These are phyloP conservation scores for Alloteropsis semialata DNA, from an alignment of 176 grass and related monocot species.

Conservation along the genomic window DNA sequence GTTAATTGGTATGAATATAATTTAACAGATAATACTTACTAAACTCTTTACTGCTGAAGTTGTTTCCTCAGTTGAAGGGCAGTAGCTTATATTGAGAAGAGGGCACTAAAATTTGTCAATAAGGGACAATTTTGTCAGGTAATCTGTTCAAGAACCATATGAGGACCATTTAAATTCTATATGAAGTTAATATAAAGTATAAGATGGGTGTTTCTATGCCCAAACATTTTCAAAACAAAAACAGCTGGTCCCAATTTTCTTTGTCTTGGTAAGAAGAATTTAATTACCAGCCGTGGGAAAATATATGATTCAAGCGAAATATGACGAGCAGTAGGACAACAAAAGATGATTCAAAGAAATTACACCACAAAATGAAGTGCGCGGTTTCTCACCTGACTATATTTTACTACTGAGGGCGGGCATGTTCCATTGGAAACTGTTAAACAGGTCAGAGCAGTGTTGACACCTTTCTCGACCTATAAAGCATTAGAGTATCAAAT, in stretches of 20 bases:
- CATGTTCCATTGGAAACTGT: constrained; percentile 49
- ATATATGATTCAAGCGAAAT: neutral
- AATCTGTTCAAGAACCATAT: constrained; percentile 3
- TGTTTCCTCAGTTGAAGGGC: constrained; percentile 75
- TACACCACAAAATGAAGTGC: constrained; percentile 8
- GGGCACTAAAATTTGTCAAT: constrained; percentile 50
- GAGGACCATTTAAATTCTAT: neutral
- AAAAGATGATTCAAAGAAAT: neutral
- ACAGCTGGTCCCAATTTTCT: neutral
- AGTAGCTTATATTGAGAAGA: constrained; percentile 98
- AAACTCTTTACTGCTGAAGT: constrained; percentile 55
- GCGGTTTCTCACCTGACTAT: constrained; percentile 54
- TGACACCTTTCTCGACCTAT: constrained; percentile 72
- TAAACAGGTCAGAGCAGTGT: constrained; percentile 56
- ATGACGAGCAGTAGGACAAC: neutral
- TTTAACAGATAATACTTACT: constrained; percentile 44
- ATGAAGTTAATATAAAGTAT: neutral
- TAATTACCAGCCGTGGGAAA: neutral
- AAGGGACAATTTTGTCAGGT: constrained; percentile 1
- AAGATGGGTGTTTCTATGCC: too few relatives aligned
- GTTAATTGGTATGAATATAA: constrained; percentile 6
- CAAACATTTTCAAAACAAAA: neutral
- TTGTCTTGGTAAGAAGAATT: neutral
- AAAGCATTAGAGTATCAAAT: constrained; percentile 12
- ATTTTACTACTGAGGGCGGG: constrained; percentile 39